These are phyloP conservation scores for Claviceps sp. DNA, from an alignment of 2,329 filamentous ascomycete genomes.

Conservation along the genomic window DNA sequence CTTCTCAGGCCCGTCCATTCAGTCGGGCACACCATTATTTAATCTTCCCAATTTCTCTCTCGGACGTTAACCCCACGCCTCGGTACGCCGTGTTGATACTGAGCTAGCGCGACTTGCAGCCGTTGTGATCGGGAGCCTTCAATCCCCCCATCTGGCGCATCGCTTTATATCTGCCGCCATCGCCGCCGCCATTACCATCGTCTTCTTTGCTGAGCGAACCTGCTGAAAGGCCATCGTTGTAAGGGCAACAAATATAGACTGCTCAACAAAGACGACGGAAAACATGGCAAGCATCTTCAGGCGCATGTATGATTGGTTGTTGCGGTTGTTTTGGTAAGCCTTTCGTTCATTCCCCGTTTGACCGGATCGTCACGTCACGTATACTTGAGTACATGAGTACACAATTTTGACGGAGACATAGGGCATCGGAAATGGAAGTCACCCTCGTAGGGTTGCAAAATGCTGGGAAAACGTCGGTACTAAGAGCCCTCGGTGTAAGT, in stretches of 20 bases:
- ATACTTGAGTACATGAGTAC: no score
- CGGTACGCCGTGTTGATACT: neutral
- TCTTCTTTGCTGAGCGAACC: neutral
- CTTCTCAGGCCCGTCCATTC: neutral
- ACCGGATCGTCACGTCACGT: neutral
- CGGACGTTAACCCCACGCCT: neutral
- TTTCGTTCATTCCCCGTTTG: neutral
- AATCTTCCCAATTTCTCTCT: neutral
- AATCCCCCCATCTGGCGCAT: neutral
- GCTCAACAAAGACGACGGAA: neutral
- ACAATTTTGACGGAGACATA: constrained; percentile 24
- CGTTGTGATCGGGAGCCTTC: neutral
- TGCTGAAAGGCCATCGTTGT: neutral
- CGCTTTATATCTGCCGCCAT: neutral
- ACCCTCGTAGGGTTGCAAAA: constrained; percentile 98
- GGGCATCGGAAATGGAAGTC: constrained; percentile 99
- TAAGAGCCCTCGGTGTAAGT: constrained; percentile 89
- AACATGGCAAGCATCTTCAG: constrained; percentile 83
- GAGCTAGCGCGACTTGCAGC: neutral
- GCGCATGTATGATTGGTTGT: constrained; percentile 93
- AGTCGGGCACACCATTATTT: neutral
- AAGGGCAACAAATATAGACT: no score
- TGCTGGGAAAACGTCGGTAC: constrained; percentile 89
- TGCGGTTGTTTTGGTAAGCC: constrained; percentile 90
- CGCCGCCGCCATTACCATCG: neutral